These are phyloP conservation scores for Zarea fungicola DNA, from an alignment of 2,329 filamentous ascomycete genomes.

Conservation along the genomic window DNA sequence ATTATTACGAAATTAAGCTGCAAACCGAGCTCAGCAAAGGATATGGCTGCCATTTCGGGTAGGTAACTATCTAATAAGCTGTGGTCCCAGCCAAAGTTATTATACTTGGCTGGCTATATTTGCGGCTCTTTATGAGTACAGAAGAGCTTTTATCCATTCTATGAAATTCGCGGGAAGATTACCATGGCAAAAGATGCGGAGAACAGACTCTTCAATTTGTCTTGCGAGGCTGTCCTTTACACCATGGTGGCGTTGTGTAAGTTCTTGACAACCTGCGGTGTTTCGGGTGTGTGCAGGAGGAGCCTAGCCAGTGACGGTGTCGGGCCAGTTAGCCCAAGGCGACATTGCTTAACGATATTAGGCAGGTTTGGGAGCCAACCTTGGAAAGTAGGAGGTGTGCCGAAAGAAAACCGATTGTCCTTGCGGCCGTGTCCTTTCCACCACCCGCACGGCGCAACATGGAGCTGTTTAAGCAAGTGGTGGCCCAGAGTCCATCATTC, in stretches of 20 bases:
- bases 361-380: no score
- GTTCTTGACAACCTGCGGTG: background rate
- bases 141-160: background rate
- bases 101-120: background rate
- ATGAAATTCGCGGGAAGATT: background rate
- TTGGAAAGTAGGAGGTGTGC: no score
- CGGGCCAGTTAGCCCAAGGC: background rate
- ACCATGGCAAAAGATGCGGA: background rate
- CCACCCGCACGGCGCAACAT: no score
- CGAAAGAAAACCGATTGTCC: no score
- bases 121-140: background rate
- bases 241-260: background rate
- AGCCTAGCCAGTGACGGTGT: background rate
- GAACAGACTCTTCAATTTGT: background rate
- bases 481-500: no score
- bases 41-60: background rate
- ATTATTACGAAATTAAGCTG: background rate
- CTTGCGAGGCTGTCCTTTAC: background rate
- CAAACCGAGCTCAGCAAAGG: background rate
- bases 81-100: background rate
- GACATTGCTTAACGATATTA: background rate
- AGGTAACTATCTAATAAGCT: background rate
- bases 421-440: no score
- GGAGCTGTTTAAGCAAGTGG: no score
- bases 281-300: background rate